A percentile compares a stretch with the other conserved stretches of the same genome.
phyloP scores from a whole-genome alignment of 345 rosid species.

The Acer yangbiense region DNA sequence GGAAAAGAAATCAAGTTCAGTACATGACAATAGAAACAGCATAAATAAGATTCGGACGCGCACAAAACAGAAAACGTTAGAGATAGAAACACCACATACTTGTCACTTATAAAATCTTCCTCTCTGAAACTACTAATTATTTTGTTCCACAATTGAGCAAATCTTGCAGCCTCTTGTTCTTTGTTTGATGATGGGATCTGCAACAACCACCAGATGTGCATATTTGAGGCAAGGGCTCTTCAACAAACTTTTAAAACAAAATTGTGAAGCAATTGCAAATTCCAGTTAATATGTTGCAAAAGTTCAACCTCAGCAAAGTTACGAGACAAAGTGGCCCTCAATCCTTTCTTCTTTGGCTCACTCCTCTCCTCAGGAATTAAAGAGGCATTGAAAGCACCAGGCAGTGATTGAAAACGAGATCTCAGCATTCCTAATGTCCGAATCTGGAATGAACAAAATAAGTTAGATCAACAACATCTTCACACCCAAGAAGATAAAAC shows the following conservation, averaged over 20 bases:
- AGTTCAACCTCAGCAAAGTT: slow-evolving; percentile 50
- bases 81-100: slow-evolving; percentile 39
- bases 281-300: not conserved
- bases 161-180: slow-evolving; percentile 85
- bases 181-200: slow-evolving; percentile 60
- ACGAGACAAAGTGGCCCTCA: slow-evolving; percentile 67
- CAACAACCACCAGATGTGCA: slow-evolving; percentile 22
- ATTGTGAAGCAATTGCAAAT: not conserved
- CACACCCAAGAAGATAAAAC: not conserved
- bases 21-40: slow-evolving; percentile 11
- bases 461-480: slow-evolving; percentile 1
- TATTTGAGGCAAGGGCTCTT: slow-evolving; percentile 4
- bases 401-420: slow-evolving; percentile 88
- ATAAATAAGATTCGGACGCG: not conserved
- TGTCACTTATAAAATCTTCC: slow-evolving; percentile 89
- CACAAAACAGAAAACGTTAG: not conserved
- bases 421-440: slow-evolving; percentile 98
- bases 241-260: not conserved
- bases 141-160: slow-evolving; percentile 99
- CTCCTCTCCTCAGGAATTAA: slow-evolving; percentile 73
- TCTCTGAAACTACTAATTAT: slow-evolving; percentile 94
- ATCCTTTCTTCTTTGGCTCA: slow-evolving; percentile 70
- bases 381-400: slow-evolving; percentile 83
- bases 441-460: slow-evolving; percentile 55
- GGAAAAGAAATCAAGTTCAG: slow-evolving; percentile 23